Evolutionary conservation across 495 filamentous ascomycete species (phyloP).

Genomic region (Thermochaetoides thermophila): DNA sequence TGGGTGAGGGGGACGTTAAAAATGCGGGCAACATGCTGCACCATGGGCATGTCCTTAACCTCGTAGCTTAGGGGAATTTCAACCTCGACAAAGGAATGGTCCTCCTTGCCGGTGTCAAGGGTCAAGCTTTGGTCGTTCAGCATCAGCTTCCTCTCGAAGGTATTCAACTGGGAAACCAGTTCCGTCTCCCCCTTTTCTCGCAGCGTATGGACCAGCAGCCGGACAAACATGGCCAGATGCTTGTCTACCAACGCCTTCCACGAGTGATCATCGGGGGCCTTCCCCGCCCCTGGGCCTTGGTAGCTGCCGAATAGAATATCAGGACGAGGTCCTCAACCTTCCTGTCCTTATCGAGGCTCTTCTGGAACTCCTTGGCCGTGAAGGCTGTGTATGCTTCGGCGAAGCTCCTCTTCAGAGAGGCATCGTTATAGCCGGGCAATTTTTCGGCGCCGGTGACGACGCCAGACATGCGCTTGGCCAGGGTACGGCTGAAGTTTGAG

Average conservation of each 20-base stretch:
- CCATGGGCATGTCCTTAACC: constrained; percentile 92
- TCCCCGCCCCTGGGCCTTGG: constrained; percentile 75
- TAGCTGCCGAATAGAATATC: constrained; percentile 55
- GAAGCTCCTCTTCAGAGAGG: constrained; percentile 79
- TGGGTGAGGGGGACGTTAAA: constrained; percentile 64
- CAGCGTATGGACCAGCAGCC: constrained; percentile 65
- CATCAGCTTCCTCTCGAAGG: constrained; percentile 83
- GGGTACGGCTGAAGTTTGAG: constrained; percentile 46
- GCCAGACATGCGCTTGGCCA: constrained; percentile 65
- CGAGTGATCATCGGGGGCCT: constrained; percentile 64
- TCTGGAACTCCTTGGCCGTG: constrained; percentile 68
- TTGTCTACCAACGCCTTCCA: constrained; percentile 91
- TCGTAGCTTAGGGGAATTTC: constrained; percentile 72
- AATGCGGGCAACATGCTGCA: constrained; percentile 68
- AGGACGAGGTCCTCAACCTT: constrained; percentile 88
- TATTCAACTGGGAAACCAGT: constrained; percentile 59
- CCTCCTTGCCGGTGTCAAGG: constrained; percentile 36
- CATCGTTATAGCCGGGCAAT: constrained; percentile 74
- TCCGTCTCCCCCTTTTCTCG: constrained; percentile 79
- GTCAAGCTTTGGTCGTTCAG: constrained; percentile 86
- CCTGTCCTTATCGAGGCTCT: constrained; percentile 85
- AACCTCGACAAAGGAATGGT: constrained; percentile 56
- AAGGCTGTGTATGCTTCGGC: constrained; percentile 57
- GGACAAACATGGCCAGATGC: constrained; percentile 89
- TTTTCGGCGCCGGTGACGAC: constrained; percentile 53